A percentile compares a stretch with the other conserved stretches of the same genome.
Evolutionary conservation across 2,329 filamentous ascomycete genomes (phyloP).

Genomic region (Biscogniauxia sp.): DNA sequence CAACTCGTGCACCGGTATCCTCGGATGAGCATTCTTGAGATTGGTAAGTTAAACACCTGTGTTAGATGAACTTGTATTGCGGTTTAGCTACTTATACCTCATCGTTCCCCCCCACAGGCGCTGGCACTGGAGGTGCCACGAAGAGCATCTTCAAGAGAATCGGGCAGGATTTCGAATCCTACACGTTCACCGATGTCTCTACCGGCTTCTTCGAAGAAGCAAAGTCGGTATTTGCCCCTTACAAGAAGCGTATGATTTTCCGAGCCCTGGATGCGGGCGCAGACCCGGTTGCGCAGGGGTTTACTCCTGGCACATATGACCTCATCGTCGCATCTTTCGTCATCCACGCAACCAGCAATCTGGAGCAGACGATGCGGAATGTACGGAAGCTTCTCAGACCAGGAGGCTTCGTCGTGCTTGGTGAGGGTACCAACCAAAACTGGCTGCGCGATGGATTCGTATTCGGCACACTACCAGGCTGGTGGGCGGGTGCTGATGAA

Average conservation of each 20-base stretch:
- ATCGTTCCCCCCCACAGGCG: not conserved
- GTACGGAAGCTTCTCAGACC: not conserved
- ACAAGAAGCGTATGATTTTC: not conserved
- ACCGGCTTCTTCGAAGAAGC: not conserved
- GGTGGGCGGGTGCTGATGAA: conserved; percentile 32
- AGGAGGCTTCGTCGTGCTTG: not conserved
- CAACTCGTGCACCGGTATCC: conserved; percentile 10
- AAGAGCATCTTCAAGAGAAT: conserved; percentile 5
- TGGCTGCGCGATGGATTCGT: conserved; percentile 17
- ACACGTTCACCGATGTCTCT: not conserved
- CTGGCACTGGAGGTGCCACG: conserved; percentile 4
- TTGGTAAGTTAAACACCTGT: not conserved
- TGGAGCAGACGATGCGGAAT: not conserved
- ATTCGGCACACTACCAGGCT: conserved; percentile 35
- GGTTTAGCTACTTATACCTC: no score
- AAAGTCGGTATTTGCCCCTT: not conserved
- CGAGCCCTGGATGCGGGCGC: not conserved
- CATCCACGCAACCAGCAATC: not conserved
- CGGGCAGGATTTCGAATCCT: not conserved
- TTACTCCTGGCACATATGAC: not conserved
- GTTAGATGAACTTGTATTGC: no score
- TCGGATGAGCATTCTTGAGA: conserved; percentile 4
- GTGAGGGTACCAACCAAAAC: not conserved
- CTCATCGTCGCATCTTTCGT: not conserved
- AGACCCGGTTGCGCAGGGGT: not conserved